Evolutionary conservation across 2,329 filamentous ascomycete species (phyloP).

Genomic region (Periconia macrospinosa): DNA sequence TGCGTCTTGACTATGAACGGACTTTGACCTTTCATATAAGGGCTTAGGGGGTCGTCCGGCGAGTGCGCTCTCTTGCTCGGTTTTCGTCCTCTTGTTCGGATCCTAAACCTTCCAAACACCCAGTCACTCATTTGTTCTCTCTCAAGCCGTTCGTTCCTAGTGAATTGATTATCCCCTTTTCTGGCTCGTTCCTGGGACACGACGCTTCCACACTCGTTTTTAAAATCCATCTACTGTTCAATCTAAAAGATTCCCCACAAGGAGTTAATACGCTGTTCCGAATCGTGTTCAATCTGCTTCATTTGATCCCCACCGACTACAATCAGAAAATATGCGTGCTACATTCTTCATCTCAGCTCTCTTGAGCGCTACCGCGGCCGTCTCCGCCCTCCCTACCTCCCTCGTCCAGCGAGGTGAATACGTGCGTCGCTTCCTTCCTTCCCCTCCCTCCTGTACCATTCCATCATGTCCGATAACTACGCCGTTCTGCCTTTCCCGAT

Average conservation of each 20-base stretch:
- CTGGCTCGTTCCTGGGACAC: neutral
- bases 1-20: no score
- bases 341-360: constrained; percentile 12
- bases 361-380: constrained; percentile 10
- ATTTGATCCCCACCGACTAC: neutral
- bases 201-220: constrained; percentile 3
- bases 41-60: neutral
- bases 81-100: neutral
- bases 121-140: neutral
- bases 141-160: neutral
- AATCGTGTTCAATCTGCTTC: no score
- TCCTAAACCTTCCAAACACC: neutral
- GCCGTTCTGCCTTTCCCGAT: neutral
- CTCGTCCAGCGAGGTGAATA: neutral
- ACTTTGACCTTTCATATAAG: neutral
- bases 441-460: neutral
- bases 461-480: neutral
- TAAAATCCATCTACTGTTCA: neutral
- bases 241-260: no score
- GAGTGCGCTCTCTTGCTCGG: neutral
- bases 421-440: constrained; percentile 1
- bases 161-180: neutral
- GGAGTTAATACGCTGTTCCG: no score
- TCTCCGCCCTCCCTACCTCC: constrained; percentile 5
- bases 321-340: constrained; percentile 13